Evolutionary conservation across 2,329 filamentous ascomycete species (phyloP).

Genomic region (Neopestalotiopsis rosae): DNA sequence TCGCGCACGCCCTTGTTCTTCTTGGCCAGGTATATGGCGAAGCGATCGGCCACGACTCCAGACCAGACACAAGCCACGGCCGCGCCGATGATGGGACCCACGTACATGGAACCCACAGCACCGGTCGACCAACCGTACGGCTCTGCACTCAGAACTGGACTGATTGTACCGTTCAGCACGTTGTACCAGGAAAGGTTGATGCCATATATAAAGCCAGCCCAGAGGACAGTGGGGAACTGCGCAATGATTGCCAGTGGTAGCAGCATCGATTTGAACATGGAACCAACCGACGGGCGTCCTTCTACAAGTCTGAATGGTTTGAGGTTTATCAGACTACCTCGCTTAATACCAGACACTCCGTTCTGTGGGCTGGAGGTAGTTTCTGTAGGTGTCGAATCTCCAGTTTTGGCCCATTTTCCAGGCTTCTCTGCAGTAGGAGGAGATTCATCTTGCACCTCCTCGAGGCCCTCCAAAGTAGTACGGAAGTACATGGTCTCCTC

Average conservation of each 20-base stretch:
- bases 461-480: neutral
- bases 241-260: constrained; percentile 36
- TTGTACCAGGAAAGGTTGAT: constrained; percentile 41
- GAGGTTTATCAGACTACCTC: neutral
- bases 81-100: constrained; percentile 35
- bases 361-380: neutral
- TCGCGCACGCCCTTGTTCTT: constrained; percentile 45
- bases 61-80: constrained; percentile 32
- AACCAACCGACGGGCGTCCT: constrained; percentile 12
- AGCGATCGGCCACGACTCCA: constrained; percentile 33
- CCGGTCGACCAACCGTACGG: constrained; percentile 41
- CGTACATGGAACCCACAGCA: constrained; percentile 38
- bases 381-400: neutral
- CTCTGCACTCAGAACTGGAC: constrained; percentile 33
- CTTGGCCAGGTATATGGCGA: constrained; percentile 42
- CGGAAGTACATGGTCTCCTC: constrained; percentile 56
- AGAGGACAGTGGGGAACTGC: constrained; percentile 38
- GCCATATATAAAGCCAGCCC: constrained; percentile 41
- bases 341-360: neutral
- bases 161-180: constrained; percentile 40
- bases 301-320: neutral
- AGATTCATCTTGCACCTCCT: neutral
- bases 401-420: neutral
- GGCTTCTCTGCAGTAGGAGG: neutral
- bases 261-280: constrained; percentile 27